Conservation (phyloP, 257 asterid species). For the Nicotiana knightiana region DNA sequence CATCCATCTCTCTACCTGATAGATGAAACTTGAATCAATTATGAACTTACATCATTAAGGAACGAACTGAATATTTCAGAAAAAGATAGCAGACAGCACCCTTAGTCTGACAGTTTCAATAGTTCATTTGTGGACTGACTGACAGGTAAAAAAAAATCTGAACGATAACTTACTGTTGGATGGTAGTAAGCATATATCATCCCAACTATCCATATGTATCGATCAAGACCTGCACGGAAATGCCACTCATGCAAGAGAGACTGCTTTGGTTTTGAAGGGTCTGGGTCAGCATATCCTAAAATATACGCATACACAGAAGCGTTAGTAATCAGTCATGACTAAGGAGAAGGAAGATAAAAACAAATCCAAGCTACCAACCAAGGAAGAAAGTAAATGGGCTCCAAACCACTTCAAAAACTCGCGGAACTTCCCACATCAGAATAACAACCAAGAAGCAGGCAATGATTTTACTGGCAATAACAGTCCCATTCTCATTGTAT, state of each 20-base stretch:
- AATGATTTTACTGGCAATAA: slow-evolving; percentile 59
- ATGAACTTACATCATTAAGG: neutral
- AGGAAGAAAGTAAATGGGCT: slow-evolving; percentile 73
- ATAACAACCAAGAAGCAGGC: slow-evolving; percentile 78
- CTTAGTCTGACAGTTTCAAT: slow-evolving; percentile 6
- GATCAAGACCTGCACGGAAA: slow-evolving; percentile 83
- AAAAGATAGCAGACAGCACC: neutral
- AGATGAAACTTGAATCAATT: slow-evolving; percentile 15
- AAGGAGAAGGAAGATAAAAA: neutral
- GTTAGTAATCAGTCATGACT: slow-evolving; percentile 9
- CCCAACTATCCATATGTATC: slow-evolving; percentile 88
- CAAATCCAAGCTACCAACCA: slow-evolving; percentile 38
- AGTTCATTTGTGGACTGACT: neutral
- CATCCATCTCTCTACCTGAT: slow-evolving; percentile 89
- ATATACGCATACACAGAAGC: slow-evolving; percentile 7
- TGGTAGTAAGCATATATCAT: slow-evolving; percentile 87
- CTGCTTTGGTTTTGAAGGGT: slow-evolving; percentile 48
- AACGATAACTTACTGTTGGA: slow-evolving; percentile 56
- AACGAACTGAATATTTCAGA: neutral
- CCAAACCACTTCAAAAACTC: slow-evolving; percentile 71
- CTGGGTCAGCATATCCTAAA: slow-evolving; percentile 69
- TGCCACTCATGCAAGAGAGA: slow-evolving; percentile 74
- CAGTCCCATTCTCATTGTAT: slow-evolving; percentile 63
- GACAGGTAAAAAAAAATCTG: slow-evolving; percentile 6
- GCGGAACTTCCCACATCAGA: slow-evolving; percentile 77